A percentile compares a stretch with the other conserved stretches of the same genome.
Evolutionary conservation across 2,329 filamentous ascomycete genomes (phyloP).

Genomic region (Fusarium fujikuroi): DNA sequence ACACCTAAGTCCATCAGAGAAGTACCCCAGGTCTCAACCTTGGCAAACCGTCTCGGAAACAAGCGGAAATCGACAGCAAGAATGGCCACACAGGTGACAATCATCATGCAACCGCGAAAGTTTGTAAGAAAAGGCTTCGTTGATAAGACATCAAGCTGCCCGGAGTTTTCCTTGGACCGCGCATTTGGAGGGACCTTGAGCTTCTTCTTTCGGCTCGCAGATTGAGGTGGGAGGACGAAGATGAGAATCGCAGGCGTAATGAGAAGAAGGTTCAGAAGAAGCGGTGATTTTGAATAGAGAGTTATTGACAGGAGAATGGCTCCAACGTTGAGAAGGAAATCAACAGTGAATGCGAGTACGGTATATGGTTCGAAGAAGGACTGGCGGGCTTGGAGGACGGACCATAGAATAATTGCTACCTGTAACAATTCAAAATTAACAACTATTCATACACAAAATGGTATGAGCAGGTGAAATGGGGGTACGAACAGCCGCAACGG

Average conservation of each 20-base stretch:
- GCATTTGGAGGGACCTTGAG: conserved; percentile 57
- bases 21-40: conserved; percentile 99
- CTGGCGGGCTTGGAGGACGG: conserved; percentile 83
- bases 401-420: conserved; percentile 88
- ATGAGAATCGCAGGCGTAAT: conserved; percentile 76
- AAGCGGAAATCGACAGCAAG: conserved; percentile 96
- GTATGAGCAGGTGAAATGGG: not conserved
- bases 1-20: conserved; percentile 99
- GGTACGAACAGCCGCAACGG: conserved; percentile 79
- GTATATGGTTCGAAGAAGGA: conserved; percentile 85
- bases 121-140: conserved; percentile 92
- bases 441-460: not conserved
- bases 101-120: conserved; percentile 91
- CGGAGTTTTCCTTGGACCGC: conserved; percentile 49
- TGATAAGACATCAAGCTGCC: conserved; percentile 64
- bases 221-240: conserved; percentile 60
- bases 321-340: conserved; percentile 88
- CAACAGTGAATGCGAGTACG: conserved; percentile 73
- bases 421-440: conserved; percentile 52
- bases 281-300: conserved; percentile 79
- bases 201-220: conserved; percentile 56
- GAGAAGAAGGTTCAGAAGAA: conserved; percentile 80
- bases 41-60: conserved; percentile 94
- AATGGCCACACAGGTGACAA: conserved; percentile 89
- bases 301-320: conserved; percentile 87